Conservation (phyloP, 1,284 basidiomycete genomes). For the Trichosporon faecale region DNA sequence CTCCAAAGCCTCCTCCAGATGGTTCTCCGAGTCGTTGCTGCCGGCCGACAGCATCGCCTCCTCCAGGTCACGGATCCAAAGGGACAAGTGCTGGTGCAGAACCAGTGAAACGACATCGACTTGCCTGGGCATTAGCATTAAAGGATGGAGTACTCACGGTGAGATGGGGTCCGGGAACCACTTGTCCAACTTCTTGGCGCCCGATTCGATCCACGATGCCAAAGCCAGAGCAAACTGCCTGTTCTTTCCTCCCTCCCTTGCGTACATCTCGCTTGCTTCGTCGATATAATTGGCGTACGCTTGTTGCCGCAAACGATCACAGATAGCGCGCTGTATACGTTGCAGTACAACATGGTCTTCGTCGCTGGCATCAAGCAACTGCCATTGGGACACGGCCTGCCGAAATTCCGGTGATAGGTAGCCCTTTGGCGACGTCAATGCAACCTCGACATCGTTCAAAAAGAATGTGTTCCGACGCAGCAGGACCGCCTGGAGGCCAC, state of each 20-base stretch:
- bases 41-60: slow-evolving; percentile 52
- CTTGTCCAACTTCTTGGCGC: slow-evolving; percentile 70
- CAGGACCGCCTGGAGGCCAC: slow-evolving; percentile 27
- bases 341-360: slow-evolving; percentile 23
- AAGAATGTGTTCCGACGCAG: slow-evolving; percentile 35
- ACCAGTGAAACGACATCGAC: slow-evolving; percentile 77
- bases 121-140: slow-evolving; percentile 53
- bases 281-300: slow-evolving; percentile 67
- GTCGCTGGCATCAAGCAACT: slow-evolving; percentile 64
- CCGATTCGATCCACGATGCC: slow-evolving; percentile 85
- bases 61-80: slow-evolving; percentile 73
- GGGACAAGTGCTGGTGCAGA: slow-evolving; percentile 68
- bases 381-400: slow-evolving; percentile 68
- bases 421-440: slow-evolving; percentile 26
- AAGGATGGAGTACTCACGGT: slow-evolving; percentile 58
- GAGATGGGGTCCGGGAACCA: slow-evolving; percentile 77
- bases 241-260: slow-evolving; percentile 39
- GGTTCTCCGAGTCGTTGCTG: slow-evolving; percentile 60
- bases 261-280: slow-evolving; percentile 58
- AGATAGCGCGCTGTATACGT: slow-evolving; percentile 61
- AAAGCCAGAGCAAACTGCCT: slow-evolving; percentile 59
- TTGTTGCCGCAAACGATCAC: slow-evolving; percentile 65
- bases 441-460: slow-evolving; percentile 30
- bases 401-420: slow-evolving; percentile 62
- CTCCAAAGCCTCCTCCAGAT: slow-evolving; percentile 82